Evolutionary conservation across 2,329 filamentous ascomycete species (phyloP).

Genomic region (Claviceps humidiphila): DNA sequence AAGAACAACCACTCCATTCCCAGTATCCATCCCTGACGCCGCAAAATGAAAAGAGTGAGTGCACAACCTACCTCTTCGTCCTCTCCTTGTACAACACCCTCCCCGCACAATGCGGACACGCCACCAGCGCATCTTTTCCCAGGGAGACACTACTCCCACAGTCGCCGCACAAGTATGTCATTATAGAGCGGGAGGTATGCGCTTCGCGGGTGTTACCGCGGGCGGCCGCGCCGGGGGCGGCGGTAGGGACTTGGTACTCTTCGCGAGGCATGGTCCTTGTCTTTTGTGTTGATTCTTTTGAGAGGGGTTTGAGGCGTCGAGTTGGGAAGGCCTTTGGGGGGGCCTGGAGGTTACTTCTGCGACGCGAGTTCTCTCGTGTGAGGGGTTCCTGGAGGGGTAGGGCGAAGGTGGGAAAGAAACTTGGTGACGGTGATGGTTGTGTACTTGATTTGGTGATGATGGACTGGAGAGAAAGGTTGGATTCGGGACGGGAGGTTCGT

Average conservation of each 20-base stretch:
- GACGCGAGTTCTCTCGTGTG: no score
- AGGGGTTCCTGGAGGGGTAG: no score
- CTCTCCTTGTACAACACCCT: constrained; percentile 95
- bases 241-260: constrained; percentile 61
- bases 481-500: no score
- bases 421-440: no score
- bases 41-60: background rate
- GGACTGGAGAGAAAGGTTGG: no score
- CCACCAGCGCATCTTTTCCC: constrained; percentile 35
- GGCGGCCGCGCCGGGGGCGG: constrained; percentile 23
- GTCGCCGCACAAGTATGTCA: constrained; percentile 30
- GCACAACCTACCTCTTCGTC: constrained; percentile 69
- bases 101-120: constrained; percentile 58
- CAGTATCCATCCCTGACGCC: background rate
- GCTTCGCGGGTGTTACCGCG: constrained; percentile 27
- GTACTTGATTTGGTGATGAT: no score
- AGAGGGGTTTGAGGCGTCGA: no score
- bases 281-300: no score
- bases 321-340: no score
- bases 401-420: no score
- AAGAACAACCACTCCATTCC: background rate
- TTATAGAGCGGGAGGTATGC: constrained; percentile 23
- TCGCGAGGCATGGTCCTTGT: constrained; percentile 48
- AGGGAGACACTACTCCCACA: constrained; percentile 28
- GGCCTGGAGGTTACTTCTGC: no score